These are phyloP conservation scores for Podila epigama DNA, from an alignment of 192 early-diverging fungal species.

Conservation along the genomic window DNA sequence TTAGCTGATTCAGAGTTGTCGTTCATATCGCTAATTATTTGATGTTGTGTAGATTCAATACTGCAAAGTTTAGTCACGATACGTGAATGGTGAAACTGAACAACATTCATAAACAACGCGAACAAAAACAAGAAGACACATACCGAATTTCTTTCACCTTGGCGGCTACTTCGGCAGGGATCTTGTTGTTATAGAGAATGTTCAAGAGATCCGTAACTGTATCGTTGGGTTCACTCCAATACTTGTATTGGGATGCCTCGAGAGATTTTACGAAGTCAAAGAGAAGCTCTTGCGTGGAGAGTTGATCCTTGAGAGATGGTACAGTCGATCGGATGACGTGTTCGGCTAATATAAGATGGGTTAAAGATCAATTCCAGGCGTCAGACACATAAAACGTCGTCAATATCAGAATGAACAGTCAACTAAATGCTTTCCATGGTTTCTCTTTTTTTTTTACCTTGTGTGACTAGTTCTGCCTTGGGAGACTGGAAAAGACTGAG, in stretches of 20 bases:
- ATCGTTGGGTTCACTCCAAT: constrained; percentile 42
- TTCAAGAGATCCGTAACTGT: constrained; percentile 29
- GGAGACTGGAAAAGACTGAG: constrained; percentile 47
- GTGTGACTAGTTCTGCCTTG: constrained; percentile 48
- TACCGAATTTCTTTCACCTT: constrained; percentile 42
- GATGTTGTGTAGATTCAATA: background rate
- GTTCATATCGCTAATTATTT: constrained; percentile 36
- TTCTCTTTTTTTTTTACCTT: constrained; percentile 24
- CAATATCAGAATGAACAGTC: too few relatives aligned
- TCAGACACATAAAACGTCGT: too few relatives aligned
- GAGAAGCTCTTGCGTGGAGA: constrained; percentile 15
- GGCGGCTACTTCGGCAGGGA: constrained; percentile 11
- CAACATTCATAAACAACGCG: too few relatives aligned
- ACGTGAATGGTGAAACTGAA: too few relatives aligned
- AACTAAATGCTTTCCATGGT: background rate
- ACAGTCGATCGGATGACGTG: constrained; percentile 28
- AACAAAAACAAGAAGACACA: background rate
- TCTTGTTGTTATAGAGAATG: constrained; percentile 43
- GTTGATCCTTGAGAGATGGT: constrained; percentile 36
- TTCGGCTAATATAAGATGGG: constrained; percentile 18
- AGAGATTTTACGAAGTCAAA: constrained; percentile 37
- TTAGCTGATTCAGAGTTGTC: constrained; percentile 23
- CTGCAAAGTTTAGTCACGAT: background rate
- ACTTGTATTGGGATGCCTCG: constrained; percentile 31
- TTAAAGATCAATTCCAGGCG: too few relatives aligned